phyloP scores from a whole-genome alignment of 306 rosid species.

The Coriaria nepalensis region DNA sequence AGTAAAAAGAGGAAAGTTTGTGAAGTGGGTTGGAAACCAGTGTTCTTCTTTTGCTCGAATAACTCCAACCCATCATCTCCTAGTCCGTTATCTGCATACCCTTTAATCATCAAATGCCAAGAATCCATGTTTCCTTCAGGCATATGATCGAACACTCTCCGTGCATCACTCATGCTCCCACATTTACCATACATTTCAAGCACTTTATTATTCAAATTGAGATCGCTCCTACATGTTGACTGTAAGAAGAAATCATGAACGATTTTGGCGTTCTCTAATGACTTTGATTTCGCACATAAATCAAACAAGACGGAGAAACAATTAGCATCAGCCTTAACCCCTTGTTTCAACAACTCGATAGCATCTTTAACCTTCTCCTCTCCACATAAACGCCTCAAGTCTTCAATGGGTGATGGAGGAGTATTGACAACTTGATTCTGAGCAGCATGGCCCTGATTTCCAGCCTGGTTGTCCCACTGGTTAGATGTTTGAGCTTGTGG shows the following conservation, averaged over 20 bases:
- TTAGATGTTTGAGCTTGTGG: slow-evolving; percentile 13
- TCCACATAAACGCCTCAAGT: slow-evolving; percentile 40
- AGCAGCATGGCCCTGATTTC: slow-evolving; percentile 11
- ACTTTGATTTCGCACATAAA: slow-evolving; percentile 38
- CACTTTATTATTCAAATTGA: slow-evolving; percentile 43
- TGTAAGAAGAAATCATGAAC: slow-evolving; percentile 72
- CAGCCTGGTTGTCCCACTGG: slow-evolving; percentile 21
- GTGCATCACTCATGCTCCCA: slow-evolving; percentile 65
- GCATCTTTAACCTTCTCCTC: slow-evolving; percentile 64
- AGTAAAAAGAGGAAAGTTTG: slow-evolving; percentile 60
- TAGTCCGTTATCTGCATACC: slow-evolving; percentile 50
- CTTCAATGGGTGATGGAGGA: slow-evolving; percentile 27
- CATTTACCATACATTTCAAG: slow-evolving; percentile 69
- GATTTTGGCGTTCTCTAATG: slow-evolving; percentile 58
- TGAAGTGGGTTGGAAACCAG: slow-evolving; percentile 41
- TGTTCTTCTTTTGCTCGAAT: slow-evolving; percentile 68
- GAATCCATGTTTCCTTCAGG: slow-evolving; percentile 50
- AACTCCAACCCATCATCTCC: slow-evolving; percentile 83
- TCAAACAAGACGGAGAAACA: slow-evolving; percentile 51
- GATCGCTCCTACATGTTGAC: slow-evolving; percentile 53
- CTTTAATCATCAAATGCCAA: slow-evolving; percentile 68
- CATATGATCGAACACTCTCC: slow-evolving; percentile 84
- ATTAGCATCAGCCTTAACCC: slow-evolving; percentile 56
- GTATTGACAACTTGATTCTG: slow-evolving; percentile 17
- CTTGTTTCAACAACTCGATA: slow-evolving; percentile 57